Evolutionary conservation across 164 flowering plant genomes (phyloP).

Genomic region (Aristolochia fimbriata): DNA sequence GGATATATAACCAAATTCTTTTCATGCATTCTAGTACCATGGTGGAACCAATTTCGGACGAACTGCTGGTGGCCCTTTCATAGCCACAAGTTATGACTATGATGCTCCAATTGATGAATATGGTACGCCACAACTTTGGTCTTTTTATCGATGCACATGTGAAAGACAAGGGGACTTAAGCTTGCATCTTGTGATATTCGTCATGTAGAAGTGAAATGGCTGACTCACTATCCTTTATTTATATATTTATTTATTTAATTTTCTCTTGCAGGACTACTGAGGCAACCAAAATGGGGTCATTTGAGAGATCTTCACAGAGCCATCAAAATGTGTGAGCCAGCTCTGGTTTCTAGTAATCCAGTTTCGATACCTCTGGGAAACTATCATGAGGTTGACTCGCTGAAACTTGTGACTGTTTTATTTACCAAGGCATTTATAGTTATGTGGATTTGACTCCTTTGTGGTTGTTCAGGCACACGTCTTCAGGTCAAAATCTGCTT

Average conservation of each 20-base stretch:
- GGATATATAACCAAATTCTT: neutral
- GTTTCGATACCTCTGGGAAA: conserved; percentile 35
- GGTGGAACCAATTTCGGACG: conserved; percentile 99
- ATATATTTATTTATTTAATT: neutral
- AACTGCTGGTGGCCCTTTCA: conserved; percentile 98
- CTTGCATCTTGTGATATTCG: neutral
- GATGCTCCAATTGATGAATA: conserved; percentile 99
- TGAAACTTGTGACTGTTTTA: neutral
- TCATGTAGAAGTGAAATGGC: neutral
- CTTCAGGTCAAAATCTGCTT: conserved; percentile 40
- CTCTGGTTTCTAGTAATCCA: conserved; percentile 72
- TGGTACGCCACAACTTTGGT: conserved; percentile 34
- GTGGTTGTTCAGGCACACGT: conserved; percentile 53
- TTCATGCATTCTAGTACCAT: conserved; percentile 56
- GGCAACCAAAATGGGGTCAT: conserved; percentile 84
- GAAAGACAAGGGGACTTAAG: neutral
- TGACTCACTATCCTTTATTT: neutral
- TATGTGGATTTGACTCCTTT: neutral
- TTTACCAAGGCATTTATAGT: neutral
- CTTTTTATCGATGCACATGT: neutral
- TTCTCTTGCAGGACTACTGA: conserved; percentile 39
- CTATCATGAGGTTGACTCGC: conserved; percentile 48
- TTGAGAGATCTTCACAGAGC: conserved; percentile 77
- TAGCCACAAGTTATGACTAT: conserved; percentile 96
- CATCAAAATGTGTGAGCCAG: conserved; percentile 75